A percentile compares a stretch with the other conserved stretches of the same genome.
phyloP scores from a whole-genome alignment of 495 filamentous ascomycete species.

The Tricharina praecox region DNA sequence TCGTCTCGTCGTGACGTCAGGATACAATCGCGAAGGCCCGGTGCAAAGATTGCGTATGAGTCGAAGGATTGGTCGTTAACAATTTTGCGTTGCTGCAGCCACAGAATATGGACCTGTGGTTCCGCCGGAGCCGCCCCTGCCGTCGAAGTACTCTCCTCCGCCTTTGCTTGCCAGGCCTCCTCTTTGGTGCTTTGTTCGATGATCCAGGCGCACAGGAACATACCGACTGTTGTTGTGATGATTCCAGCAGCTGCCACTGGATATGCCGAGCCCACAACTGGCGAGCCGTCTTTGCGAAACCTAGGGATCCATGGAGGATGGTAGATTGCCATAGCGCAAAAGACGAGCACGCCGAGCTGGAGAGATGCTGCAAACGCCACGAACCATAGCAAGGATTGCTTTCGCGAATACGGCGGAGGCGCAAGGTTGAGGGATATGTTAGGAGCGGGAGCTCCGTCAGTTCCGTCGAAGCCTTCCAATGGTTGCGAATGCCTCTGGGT shows the following conservation, averaged over 20 bases:
- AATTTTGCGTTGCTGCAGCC: too few species aligned
- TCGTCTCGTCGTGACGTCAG: constrained; percentile 3
- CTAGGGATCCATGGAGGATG: neutral
- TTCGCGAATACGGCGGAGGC: neutral
- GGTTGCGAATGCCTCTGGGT: neutral
- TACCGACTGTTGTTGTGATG: neutral
- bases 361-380: constrained; percentile 6
- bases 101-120: constrained; percentile 5
- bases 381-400: neutral
- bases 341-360: constrained; percentile 7
- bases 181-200: constrained; percentile 9
- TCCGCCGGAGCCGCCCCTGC: neutral
- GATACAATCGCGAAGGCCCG: too few species aligned
- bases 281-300: neutral
- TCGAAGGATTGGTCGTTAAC: too few species aligned
- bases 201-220: constrained; percentile 9
- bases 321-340: constrained; percentile 1
- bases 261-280: neutral
- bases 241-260: constrained; percentile 6
- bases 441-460: neutral
- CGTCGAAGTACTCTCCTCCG: neutral
- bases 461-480: neutral
- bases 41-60: too few species aligned
- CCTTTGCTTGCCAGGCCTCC: neutral
- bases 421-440: constrained; percentile 13